phyloP scores from a whole-genome alignment of 768 basidiomycete species.

The Postia placenta region DNA sequence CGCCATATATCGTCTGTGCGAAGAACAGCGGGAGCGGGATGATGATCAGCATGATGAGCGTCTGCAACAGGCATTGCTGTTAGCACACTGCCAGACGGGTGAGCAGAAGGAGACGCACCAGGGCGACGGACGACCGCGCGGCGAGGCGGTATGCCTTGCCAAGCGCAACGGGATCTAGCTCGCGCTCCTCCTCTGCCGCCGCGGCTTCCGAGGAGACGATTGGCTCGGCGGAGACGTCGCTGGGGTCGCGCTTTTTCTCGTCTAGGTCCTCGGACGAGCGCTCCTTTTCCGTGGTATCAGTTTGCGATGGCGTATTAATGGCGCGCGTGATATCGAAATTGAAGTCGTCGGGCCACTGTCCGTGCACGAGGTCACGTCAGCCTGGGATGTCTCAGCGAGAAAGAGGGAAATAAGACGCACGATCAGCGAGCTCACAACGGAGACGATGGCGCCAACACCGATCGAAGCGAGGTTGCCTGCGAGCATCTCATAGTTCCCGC shows the following conservation, averaged over 20 bases:
- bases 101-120: constrained; percentile 39
- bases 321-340: constrained; percentile 75
- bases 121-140: constrained; percentile 58
- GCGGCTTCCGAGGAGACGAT: constrained; percentile 30
- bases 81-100: not conserved
- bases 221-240: constrained; percentile 18
- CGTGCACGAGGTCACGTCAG: no score
- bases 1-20: constrained; percentile 63
- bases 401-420: constrained; percentile 32
- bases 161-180: constrained; percentile 60
- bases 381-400: no score
- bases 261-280: constrained; percentile 24
- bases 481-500: constrained; percentile 64
- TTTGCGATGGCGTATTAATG: constrained; percentile 48
- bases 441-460: constrained; percentile 72
- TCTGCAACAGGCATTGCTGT: constrained; percentile 33
- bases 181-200: constrained; percentile 37
- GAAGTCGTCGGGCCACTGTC: constrained; percentile 77
- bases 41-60: constrained; percentile 59
- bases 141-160: constrained; percentile 79
- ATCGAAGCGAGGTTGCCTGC: constrained; percentile 88
- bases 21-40: constrained; percentile 88
- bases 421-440: constrained; percentile 56
- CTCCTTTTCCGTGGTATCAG: constrained; percentile 13
- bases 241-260: constrained; percentile 29